These are phyloP conservation scores for Talinum fruticosum DNA, from an alignment of 148 eudicot genomes.

Conservation along the genomic window DNA sequence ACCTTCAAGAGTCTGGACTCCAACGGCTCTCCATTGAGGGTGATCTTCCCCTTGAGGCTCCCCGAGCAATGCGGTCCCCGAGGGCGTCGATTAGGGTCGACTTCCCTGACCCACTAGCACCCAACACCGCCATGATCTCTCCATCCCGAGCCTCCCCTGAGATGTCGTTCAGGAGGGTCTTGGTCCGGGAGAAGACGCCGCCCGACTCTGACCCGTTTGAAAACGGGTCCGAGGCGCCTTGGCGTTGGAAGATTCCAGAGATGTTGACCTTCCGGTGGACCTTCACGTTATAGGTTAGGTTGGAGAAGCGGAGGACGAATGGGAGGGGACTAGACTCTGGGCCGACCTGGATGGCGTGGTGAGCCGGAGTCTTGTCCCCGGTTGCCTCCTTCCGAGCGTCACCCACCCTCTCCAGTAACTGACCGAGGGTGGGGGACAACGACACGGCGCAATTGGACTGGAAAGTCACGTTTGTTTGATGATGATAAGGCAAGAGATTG, in stretches of 20 bases:
- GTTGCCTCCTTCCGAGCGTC: conserved; percentile 45
- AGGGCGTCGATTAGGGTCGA: conserved; percentile 69
- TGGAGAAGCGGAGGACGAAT: conserved; percentile 21
- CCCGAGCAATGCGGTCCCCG: conserved; percentile 57
- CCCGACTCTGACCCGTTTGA: background rate
- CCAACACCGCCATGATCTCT: conserved; percentile 62
- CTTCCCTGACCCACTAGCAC: conserved; percentile 70
- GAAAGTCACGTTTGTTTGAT: conserved; percentile 6
- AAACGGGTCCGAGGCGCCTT: background rate
- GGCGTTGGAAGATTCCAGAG: background rate
- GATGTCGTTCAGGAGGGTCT: conserved; percentile 48
- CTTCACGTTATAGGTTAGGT: conserved; percentile 28
- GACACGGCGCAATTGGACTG: conserved; percentile 10
- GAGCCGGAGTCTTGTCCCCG: conserved; percentile 61
- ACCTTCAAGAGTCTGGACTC: conserved; percentile 52
- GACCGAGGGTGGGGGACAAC: conserved; percentile 52
- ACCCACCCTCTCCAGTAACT: conserved; percentile 52
- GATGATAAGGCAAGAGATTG: background rate
- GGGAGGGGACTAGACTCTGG: conserved; percentile 40
- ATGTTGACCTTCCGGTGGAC: conserved; percentile 27
- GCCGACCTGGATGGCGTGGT: conserved; percentile 44
- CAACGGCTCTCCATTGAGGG: conserved; percentile 50
- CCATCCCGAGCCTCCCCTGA: conserved; percentile 69
- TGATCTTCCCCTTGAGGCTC: conserved; percentile 47
- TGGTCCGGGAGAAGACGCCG: conserved; percentile 28